Base-by-base conservation (phyloP, 306 rosid species). In the Rosa multiflora region DNA sequence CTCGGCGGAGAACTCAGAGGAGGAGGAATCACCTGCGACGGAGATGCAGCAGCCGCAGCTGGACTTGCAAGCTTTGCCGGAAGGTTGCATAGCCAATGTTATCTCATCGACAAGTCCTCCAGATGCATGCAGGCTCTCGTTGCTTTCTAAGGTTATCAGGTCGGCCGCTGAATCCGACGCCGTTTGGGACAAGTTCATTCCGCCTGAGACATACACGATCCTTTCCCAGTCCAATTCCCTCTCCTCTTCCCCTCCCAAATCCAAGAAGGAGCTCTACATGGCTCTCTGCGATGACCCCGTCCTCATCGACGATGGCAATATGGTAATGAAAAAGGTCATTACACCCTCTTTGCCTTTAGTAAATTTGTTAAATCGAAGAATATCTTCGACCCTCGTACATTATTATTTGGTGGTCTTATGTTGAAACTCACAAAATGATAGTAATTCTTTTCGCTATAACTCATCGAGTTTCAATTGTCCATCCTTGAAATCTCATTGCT, bases 101-200 rank as follows among this genome's bases (percentile, higher is more conserved):
- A 78, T 90, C 10, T 88, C 98, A 4, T 80, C 88, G 66, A 92
- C 93, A 4, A 32, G 85, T 15, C 98, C 98, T 43, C 68, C 23
- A 0, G 98, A 92, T 0, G 94, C 88, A 0, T 85, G 92, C 72
- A 72, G 86, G 5, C 52, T 88, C 5, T 82, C 94, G 0, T 51
- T 53, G 37, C 86, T 94, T 64, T 94, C 97, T 0, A 58, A 89
- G 0, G 58, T 76, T 0, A 88, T 92, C 87, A 53, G 87, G 71
- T 87, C 94, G 21, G 97, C 92, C 23, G 93, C 93, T 10, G 87
- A 90, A 1, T 87, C 98, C 11, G 91, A 90, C 72, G 80, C 83
- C 70, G 87, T 92, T 0, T 94, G 98, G 97, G 88, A 87, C 2
- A 48, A 77, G n/a, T 94, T 92, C 52, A 83, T 94, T 15, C 94